Conservation (phyloP, 2,329 filamentous ascomycete species). For the Apiospora rasikravindrae region DNA sequence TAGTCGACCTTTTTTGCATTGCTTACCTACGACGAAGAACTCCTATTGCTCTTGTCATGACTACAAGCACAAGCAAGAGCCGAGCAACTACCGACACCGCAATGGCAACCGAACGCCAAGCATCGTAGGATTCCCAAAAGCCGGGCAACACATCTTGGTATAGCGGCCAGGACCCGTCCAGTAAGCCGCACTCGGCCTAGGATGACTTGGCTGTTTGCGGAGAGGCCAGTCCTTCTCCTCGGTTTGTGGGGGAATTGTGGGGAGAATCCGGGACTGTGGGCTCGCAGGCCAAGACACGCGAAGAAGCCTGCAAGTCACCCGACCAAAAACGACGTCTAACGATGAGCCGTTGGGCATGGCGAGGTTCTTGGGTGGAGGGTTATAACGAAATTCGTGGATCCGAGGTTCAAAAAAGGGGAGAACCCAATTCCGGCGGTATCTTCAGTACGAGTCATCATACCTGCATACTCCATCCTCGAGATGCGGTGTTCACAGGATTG, state of each 20-base stretch:
- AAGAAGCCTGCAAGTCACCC: background rate
- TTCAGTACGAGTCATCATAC: background rate
- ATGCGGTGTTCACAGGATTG: background rate
- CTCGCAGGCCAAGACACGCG: background rate
- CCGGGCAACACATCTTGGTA: background rate
- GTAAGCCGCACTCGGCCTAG: slow-evolving; percentile 7
- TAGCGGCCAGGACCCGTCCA: background rate
- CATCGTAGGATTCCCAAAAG: background rate
- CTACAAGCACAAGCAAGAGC: background rate
- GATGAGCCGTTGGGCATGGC: background rate
- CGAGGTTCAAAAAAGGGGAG: background rate
- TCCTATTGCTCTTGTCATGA: background rate
- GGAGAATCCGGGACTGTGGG: background rate
- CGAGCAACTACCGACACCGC: slow-evolving; percentile 6
- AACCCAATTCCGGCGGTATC: background rate
- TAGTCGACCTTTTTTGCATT: background rate
- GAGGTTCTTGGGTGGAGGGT: background rate
- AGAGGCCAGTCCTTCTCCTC: background rate
- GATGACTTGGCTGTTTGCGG: slow-evolving; percentile 12
- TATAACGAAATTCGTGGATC: background rate
- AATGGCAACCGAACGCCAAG: background rate
- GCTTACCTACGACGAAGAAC: background rate
- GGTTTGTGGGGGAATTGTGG: slow-evolving; percentile 2
- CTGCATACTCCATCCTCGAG: background rate
- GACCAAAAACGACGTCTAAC: background rate